Evolutionary conservation across 2,329 filamentous ascomycete genomes (phyloP), one percentile per base, ranked within the genome.

Genomic region (Pseudogymnoascus sp.): DNA sequence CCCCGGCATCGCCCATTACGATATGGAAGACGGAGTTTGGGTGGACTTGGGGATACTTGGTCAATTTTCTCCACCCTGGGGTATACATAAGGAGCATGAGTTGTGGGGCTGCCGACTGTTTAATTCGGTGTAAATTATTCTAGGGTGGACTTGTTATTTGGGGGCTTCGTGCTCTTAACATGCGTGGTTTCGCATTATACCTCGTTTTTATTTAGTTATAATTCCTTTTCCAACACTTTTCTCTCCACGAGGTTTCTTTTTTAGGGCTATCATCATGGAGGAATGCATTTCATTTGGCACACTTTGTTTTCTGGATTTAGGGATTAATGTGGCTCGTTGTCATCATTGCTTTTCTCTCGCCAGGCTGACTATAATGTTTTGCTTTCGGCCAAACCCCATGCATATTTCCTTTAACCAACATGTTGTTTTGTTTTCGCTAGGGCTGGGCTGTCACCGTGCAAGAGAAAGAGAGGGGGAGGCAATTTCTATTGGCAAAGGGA

Each of bases 71-170:
- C 34, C 34, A 38, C 34, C 38, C 59, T 38, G 59, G 38, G 34
- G 59, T 60, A 38, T 42, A 38, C 59, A 38, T 38, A 60, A 60
- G 21, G 59, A n/a, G 34, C 34, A 42, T 25, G 34, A 40, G 34
- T 18, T 60, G 38, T 38, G 38, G 31, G 59, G 34, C 31, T 60
- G 59, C 34, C 36, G 18, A 60, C 34, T 60, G 31, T 60, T 38
- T 38, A 42, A 60, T 60, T 60, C 34, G 59, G 59, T 60, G 59
- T 60, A 60, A 38, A 60, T 40, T 60, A 60, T 38, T 60, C 59
- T 60, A 60, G 37, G 50, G 50, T 56, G 50, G 50, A 56, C n/a
- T 56, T 56, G 4, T 56, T 56, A 18, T 56, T 56, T 56, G 50
- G 50, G 28, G 50, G 50, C 25, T 56, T 34, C 8, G n/a, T 56